Evolutionary conservation across 148 eudicot species (phyloP), one percentile per base, ranked within the genome.

Genomic region (Bassia scoparia): DNA sequence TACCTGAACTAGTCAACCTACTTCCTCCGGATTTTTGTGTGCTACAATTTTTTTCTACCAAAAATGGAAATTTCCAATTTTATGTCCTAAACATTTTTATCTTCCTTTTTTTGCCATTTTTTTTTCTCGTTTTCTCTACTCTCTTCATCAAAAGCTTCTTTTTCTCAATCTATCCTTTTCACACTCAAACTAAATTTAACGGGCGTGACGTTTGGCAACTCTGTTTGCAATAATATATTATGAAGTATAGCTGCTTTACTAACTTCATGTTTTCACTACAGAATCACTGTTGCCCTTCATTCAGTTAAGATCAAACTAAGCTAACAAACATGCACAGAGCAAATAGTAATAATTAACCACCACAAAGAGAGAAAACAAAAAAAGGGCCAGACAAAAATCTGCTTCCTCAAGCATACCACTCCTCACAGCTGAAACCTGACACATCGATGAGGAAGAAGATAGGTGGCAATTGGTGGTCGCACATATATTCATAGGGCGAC

Each of bases 401-500:
- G 61, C 86, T 82, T 91, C 99, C 99, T 95, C 94, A 86, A 95
- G 87, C 96, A 91, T 90, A 76, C 99, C 99, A 84, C 97, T 95
- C 83, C 84, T 84, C 60, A 88, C 93, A 11, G 99, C 97, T 72
- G 94, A 89, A 65, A 86, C n/a, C 76, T 46, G 99, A 91, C 59
- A 92, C 99, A 74, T 95, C 99, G n/a, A 95, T 95, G 81, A 95
- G 89, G 81, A 95, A 95, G 81, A 95, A 91, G 79, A 95, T 30
- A 88, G 99, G 97, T 4, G 99, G 99, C 99, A n/a, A 95, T 91
- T 26, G 99, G 99, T 54, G 99, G 96, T 52, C 99, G 99, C 84
- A 95, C 99, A 95, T 95, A 74, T 95, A 95, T 73, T 95, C 99
- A 37, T 87, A 76, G 97, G 68, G 99, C 99, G 88, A 95, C 87